phyloP scores from a whole-genome alignment of 352 stramenopile species.

The Phytophthora nicotianae region DNA sequence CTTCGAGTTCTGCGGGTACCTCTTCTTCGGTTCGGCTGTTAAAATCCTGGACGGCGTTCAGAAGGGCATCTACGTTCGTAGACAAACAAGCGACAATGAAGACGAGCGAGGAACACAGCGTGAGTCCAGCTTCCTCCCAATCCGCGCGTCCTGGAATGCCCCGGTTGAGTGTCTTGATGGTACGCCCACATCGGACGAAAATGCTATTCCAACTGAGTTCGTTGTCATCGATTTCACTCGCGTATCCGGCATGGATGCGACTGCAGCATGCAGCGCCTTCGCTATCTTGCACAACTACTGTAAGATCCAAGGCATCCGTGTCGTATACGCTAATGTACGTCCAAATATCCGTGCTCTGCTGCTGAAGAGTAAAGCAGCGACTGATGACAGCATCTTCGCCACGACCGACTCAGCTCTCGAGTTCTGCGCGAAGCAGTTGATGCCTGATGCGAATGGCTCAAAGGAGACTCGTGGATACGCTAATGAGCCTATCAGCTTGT shows the following conservation, averaged over 20 bases:
- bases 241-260: constrained; percentile 86
- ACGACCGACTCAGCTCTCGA: constrained; percentile 72
- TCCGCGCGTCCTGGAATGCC: constrained; percentile 42
- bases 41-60: constrained; percentile 76
- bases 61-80: constrained; percentile 60
- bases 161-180: constrained; percentile 72
- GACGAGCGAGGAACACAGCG: constrained; percentile 21
- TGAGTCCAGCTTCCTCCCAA: constrained; percentile 45
- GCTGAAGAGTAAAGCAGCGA: constrained; percentile 67
- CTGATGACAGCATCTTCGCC: constrained; percentile 54
- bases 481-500: constrained; percentile 53
- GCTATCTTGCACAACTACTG: constrained; percentile 82
- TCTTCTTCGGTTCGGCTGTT: constrained; percentile 83
- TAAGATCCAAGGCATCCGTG: constrained; percentile 56
- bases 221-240: constrained; percentile 86
- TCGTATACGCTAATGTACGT: constrained; percentile 63
- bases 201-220: constrained; percentile 59
- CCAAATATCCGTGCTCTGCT: constrained; percentile 62
- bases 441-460: constrained; percentile 28
- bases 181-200: constrained; percentile 35
- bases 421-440: constrained; percentile 64
- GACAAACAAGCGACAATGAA: constrained; percentile 17
- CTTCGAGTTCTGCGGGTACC: constrained; percentile 76
- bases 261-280: constrained; percentile 69
- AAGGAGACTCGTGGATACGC: constrained; percentile 16